Conservation (phyloP, 352 stramenopile species). For the Pythium oligandrum region DNA sequence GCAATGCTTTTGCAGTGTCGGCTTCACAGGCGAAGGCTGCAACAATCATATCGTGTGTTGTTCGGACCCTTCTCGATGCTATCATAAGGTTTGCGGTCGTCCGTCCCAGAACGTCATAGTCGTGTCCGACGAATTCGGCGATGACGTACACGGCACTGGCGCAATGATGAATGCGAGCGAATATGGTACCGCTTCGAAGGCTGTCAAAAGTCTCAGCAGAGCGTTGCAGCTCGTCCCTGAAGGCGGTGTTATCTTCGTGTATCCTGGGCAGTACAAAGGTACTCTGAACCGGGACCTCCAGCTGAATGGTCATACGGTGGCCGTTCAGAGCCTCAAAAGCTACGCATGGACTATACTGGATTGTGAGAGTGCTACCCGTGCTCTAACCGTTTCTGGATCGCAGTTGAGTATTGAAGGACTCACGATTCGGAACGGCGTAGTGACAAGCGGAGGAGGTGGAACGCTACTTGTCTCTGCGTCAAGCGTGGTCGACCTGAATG, state of each 20-base stretch:
- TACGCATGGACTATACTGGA: slow-evolving; percentile 45
- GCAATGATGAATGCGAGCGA: slow-evolving; percentile 52
- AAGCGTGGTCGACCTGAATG: slow-evolving; percentile 3
- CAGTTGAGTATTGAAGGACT: slow-evolving; percentile 30
- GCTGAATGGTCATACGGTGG: slow-evolving; percentile 17
- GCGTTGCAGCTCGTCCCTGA: slow-evolving; percentile 29
- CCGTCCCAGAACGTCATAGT: slow-evolving; percentile 34
- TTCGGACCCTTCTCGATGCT: slow-evolving; percentile 26
- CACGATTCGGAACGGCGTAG: slow-evolving; percentile 30
- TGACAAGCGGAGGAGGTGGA: slow-evolving; percentile 16
- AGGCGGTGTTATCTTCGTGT: slow-evolving; percentile 43
- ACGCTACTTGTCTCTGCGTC: slow-evolving; percentile 3
- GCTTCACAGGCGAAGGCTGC: slow-evolving; percentile 64
- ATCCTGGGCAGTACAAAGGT: slow-evolving; percentile 47
- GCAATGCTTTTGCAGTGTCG: slow-evolving; percentile 52
- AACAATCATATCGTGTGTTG: slow-evolving; percentile 66
- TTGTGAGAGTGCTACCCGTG: slow-evolving; percentile 20
- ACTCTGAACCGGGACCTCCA: slow-evolving; percentile 27
- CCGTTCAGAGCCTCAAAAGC: slow-evolving; percentile 38
- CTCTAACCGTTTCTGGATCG: slow-evolving; percentile 12
- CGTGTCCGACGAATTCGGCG: slow-evolving; percentile 45
- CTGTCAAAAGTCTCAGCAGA: slow-evolving; percentile 34
- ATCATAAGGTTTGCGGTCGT: slow-evolving; percentile 32
- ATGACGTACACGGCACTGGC: slow-evolving; percentile 47
- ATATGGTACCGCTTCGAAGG: slow-evolving; percentile 43